Percentiles rank a stretch among this genome's conserved stretches.
These are phyloP conservation scores for Wickerhamiella sergipiensis DNA, from an alignment of 805 yeast genomes.

Conservation along the genomic window DNA sequence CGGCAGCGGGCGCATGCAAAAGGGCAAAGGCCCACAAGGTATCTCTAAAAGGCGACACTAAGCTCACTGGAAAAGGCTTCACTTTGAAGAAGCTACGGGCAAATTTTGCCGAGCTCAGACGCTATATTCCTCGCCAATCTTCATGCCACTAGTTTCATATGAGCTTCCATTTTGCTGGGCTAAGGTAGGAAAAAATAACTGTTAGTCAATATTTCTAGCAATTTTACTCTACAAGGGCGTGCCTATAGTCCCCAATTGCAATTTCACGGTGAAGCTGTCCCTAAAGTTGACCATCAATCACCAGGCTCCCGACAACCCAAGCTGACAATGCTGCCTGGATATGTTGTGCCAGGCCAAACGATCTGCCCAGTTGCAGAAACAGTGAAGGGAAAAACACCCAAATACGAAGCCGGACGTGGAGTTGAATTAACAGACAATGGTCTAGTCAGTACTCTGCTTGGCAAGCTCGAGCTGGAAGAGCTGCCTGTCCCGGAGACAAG, in stretches of 20 bases:
- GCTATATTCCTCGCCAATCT: neutral
- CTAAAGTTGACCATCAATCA: no score
- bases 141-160: no score
- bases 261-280: no score
- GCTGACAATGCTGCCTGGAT: slow-evolving; percentile 27
- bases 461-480: slow-evolving; percentile 32
- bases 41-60: neutral
- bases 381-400: slow-evolving; percentile 25
- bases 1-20: neutral
- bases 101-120: neutral
- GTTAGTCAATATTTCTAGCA: no score
- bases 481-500: slow-evolving; percentile 11
- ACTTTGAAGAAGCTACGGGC: neutral
- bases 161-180: no score
- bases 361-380: slow-evolving; percentile 38
- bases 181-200: no score
- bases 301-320: neutral
- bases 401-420: slow-evolving; percentile 53
- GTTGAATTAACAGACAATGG: slow-evolving; percentile 37
- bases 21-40: neutral
- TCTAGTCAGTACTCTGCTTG: slow-evolving; percentile 47
- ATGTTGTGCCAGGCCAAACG: slow-evolving; percentile 71
- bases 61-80: neutral
- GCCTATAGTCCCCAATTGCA: no score
- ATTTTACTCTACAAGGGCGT: no score